phyloP scores from a whole-genome alignment of 441 rosid species.

The Gossypium trilobum region DNA sequence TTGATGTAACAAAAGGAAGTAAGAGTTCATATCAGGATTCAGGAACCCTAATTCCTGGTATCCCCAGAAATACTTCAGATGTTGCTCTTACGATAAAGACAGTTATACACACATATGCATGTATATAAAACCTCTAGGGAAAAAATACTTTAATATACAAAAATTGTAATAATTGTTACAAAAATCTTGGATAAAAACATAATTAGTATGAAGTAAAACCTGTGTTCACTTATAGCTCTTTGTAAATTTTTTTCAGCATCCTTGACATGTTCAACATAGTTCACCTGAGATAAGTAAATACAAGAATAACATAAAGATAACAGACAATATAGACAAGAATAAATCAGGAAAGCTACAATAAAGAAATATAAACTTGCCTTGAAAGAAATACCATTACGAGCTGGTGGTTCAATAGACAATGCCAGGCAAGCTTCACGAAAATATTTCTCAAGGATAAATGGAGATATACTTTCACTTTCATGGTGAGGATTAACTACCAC shows the following conservation, averaged over 20 bases:
- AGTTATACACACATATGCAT: neutral
- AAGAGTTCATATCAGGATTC: neutral
- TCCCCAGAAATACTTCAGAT: neutral
- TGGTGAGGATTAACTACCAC: slow-evolving; percentile 70
- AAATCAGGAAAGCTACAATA: slow-evolving; percentile 16
- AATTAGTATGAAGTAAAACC: slow-evolving; percentile 36
- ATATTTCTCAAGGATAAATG: slow-evolving; percentile 71
- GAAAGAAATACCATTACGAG: slow-evolving; percentile 37
- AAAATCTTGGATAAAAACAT: neutral
- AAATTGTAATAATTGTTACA: neutral
- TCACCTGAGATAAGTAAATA: slow-evolving; percentile 49
- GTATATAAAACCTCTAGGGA: slow-evolving; percentile 1
- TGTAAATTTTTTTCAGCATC: slow-evolving; percentile 71
- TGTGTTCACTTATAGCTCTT: slow-evolving; percentile 67
- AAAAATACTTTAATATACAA: neutral
- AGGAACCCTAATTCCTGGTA: neutral
- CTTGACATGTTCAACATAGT: slow-evolving; percentile 57
- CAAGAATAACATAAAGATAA: slow-evolving; percentile 5
- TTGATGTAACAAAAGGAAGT: neutral
- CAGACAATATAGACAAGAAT: slow-evolving; percentile 5
- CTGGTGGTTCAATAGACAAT: slow-evolving; percentile 44
- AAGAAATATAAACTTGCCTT: slow-evolving; percentile 39
- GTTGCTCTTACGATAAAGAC: neutral
- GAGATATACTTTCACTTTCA: slow-evolving; percentile 49
- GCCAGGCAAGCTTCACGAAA: slow-evolving; percentile 78